These are phyloP conservation scores for Metschnikowia orientalis DNA, from an alignment of 805 yeast genomes.

Conservation along the genomic window DNA sequence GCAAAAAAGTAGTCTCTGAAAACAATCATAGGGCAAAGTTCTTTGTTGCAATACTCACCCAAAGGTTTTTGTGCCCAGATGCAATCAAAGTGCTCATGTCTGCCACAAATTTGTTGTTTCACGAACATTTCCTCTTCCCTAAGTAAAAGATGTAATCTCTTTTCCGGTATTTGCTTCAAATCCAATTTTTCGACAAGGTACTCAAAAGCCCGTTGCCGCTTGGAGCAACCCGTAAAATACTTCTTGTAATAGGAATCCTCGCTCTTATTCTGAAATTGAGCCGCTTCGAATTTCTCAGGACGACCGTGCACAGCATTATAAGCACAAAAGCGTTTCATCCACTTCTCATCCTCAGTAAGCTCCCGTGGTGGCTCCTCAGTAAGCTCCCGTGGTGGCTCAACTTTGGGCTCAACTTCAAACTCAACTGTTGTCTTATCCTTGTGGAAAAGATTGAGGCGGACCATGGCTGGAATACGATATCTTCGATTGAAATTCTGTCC, in stretches of 20 bases:
- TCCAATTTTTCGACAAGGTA: no score
- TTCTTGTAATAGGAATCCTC: neutral
- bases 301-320: no score
- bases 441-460: no score
- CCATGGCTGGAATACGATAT: no score
- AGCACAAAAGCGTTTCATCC: no score
- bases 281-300: neutral
- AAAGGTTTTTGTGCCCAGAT: constrained; percentile 4
- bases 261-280: neutral
- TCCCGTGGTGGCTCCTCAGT: no score
- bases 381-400: no score
- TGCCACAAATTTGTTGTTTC: neutral
- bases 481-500: no score
- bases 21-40: constrained; percentile 1
- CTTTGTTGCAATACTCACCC: constrained; percentile 1
- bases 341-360: no score
- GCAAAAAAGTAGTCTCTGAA: neutral
- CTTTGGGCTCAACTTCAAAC: no score
- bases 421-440: no score
- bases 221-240: constrained; percentile 1
- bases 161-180: neutral
- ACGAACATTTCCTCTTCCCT: neutral
- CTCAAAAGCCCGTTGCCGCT: no score
- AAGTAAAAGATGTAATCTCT: constrained; percentile 1
- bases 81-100: constrained; percentile 1